These are phyloP conservation scores for Macrophomina pseudophaseolina DNA, from an alignment of 2,329 filamentous ascomycete species.

Conservation along the genomic window DNA sequence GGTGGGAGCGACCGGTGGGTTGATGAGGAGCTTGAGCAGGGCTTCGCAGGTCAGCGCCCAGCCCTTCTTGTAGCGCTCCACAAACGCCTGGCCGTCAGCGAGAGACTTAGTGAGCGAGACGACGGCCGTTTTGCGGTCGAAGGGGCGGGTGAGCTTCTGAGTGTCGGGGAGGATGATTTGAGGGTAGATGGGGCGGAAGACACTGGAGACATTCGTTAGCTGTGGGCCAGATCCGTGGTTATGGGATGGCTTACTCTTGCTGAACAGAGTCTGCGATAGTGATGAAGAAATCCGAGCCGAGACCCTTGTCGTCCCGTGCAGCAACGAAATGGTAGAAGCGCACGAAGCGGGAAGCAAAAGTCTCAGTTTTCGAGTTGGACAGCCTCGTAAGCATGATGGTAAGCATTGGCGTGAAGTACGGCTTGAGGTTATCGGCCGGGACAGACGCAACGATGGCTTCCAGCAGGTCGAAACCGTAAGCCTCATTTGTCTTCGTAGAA, in stretches of 20 bases:
- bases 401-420: slow-evolving; percentile 80
- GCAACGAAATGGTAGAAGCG: slow-evolving; percentile 94
- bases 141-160: slow-evolving; percentile 81
- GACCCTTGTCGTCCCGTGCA: slow-evolving; percentile 76
- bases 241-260: slow-evolving; percentile 55
- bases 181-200: slow-evolving; percentile 86
- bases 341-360: slow-evolving; percentile 83
- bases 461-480: slow-evolving; percentile 86
- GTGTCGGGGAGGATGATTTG: slow-evolving; percentile 87
- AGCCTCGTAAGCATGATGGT: slow-evolving; percentile 78
- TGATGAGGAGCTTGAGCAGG: slow-evolving; percentile 86
- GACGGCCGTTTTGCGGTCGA: slow-evolving; percentile 92
- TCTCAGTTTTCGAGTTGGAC: slow-evolving; percentile 77
- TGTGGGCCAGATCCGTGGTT: too few relatives aligned
- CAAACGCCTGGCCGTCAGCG: slow-evolving; percentile 83
- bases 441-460: slow-evolving; percentile 79
- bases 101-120: slow-evolving; percentile 92
- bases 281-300: slow-evolving; percentile 92
- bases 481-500: slow-evolving; percentile 80
- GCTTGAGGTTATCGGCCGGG: slow-evolving; percentile 73
- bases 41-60: slow-evolving; percentile 90
- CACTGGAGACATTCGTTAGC: slow-evolving; percentile 45
- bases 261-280: slow-evolving; percentile 82
- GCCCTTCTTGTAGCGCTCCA: slow-evolving; percentile 66
- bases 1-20: slow-evolving; percentile 75